phyloP scores from a whole-genome alignment of 768 basidiomycete genomes.

The Auricularia auricula-judae region DNA sequence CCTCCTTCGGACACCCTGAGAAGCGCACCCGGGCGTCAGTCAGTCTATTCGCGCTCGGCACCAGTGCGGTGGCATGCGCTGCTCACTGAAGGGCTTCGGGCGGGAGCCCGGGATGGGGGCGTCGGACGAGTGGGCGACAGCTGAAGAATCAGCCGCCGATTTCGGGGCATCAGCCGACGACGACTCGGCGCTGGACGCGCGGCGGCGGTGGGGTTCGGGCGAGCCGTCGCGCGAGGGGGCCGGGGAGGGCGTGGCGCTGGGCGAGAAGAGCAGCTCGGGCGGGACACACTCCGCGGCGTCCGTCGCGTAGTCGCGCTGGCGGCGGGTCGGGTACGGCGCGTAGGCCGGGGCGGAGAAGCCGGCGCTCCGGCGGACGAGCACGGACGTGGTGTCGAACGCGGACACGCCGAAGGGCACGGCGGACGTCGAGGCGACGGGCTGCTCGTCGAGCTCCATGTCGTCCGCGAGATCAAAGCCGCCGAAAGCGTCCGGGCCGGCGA shows the following conservation, averaged over 20 bases:
- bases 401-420: slow-evolving; percentile 43
- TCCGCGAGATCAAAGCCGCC: slow-evolving; percentile 52
- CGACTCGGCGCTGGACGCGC: slow-evolving; percentile 9
- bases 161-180: slow-evolving; percentile 11
- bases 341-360: slow-evolving; percentile 19
- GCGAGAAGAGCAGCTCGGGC: slow-evolving; percentile 4
- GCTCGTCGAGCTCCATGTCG: slow-evolving; percentile 76
- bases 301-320: background rate
- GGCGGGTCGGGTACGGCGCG: slow-evolving; percentile 16
- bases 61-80: slow-evolving; percentile 6
- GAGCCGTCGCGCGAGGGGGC: slow-evolving; percentile 3
- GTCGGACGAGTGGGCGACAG: slow-evolving; percentile 36
- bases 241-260: slow-evolving; percentile 6
- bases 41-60: background rate
- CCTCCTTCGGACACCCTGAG: slow-evolving; percentile 73
- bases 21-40: slow-evolving; percentile 13
- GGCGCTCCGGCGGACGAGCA: slow-evolving; percentile 24
- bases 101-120: slow-evolving; percentile 48
- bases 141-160: slow-evolving; percentile 4
- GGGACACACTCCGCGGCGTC: background rate
- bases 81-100: slow-evolving; percentile 62
- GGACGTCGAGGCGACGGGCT: slow-evolving; percentile 35
- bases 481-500: slow-evolving; percentile 12
- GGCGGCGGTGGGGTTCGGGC: background rate
- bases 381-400: slow-evolving; percentile 42